Evolutionary conservation across 345 rosid genomes (phyloP).

Genomic region (Stellera chamaejasme): DNA sequence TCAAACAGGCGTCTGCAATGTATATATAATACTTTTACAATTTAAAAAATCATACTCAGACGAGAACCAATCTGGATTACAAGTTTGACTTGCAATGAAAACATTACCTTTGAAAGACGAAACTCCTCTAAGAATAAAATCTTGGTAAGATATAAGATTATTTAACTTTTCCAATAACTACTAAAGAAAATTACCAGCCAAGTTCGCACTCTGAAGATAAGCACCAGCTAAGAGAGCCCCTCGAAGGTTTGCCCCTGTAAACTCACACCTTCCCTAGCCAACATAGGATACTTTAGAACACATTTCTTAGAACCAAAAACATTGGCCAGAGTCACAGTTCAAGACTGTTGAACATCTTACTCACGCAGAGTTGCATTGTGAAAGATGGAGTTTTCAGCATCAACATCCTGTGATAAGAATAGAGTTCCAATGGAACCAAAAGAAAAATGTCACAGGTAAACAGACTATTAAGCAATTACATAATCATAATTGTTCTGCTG

Average conservation of each 20-base stretch:
- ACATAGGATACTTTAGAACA: conserved; percentile 18
- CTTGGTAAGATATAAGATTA: too few species aligned
- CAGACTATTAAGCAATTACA: background rate
- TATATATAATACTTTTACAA: too few species aligned
- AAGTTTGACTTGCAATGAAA: conserved; percentile 3
- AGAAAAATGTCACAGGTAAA: conserved; percentile 5
- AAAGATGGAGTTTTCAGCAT: conserved; percentile 74
- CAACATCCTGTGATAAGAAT: conserved; percentile 50
- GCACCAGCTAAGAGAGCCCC: conserved; percentile 85
- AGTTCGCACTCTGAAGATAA: conserved; percentile 90
- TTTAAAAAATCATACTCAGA: too few species aligned
- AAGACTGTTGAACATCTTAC: conserved; percentile 36
- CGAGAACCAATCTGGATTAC: too few species aligned
- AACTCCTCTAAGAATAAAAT: too few species aligned
- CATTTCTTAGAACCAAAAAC: background rate
- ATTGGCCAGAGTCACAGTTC: conserved; percentile 1
- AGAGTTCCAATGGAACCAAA: conserved; percentile 16
- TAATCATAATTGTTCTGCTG: too few species aligned
- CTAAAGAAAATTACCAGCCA: conserved; percentile 44
- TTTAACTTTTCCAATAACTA: too few species aligned
- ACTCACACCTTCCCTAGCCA: conserved; percentile 88
- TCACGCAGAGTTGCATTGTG: conserved; percentile 91
- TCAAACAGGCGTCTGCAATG: conserved; percentile 75
- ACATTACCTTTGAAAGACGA: background rate
- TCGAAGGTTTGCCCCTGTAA: conserved; percentile 79